A percentile compares a stretch with the other conserved stretches of the same genome.
Conservation (phyloP, 257 asterid species). For the Petrea volubilis region DNA sequence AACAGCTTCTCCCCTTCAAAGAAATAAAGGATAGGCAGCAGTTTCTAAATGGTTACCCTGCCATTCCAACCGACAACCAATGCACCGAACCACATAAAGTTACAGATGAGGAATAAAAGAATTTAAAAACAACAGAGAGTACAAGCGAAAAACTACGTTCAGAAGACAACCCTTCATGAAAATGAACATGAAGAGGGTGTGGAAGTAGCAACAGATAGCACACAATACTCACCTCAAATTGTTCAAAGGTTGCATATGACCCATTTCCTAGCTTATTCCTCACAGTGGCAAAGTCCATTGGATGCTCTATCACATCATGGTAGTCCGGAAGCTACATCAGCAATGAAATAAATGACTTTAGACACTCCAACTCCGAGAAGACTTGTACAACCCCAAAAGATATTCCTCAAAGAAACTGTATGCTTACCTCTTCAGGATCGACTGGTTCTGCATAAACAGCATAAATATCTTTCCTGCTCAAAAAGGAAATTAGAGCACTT, state of each 20-base stretch:
- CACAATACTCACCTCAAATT: conserved; percentile 61
- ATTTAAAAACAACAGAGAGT: not conserved
- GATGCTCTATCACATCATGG: conserved; percentile 81
- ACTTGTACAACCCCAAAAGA: conserved; percentile 11
- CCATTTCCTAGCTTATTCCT: conserved; percentile 84
- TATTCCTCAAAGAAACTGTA: not conserved
- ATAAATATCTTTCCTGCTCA: conserved; percentile 90
- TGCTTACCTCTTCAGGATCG: conserved; percentile 95
- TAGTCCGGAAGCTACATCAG: conserved; percentile 94
- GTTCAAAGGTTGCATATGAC: conserved; percentile 70
- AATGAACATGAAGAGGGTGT: not conserved
- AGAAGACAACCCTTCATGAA: not conserved
- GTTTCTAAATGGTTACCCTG: too few species aligned
- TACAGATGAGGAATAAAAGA: not conserved
- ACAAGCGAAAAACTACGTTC: not conserved
- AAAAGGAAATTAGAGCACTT: conserved; percentile 32
- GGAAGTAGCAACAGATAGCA: not conserved
- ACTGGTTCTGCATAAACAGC: conserved; percentile 98
- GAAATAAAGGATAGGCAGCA: not conserved
- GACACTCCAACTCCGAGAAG: conserved; percentile 3
- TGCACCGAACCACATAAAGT: not conserved
- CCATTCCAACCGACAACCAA: not conserved
- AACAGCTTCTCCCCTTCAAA: not conserved
- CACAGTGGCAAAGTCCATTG: conserved; percentile 97
- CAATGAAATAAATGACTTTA: conserved; percentile 15